These are phyloP conservation scores for Prunus padus DNA, from an alignment of 306 rosid species.

Conservation along the genomic window DNA sequence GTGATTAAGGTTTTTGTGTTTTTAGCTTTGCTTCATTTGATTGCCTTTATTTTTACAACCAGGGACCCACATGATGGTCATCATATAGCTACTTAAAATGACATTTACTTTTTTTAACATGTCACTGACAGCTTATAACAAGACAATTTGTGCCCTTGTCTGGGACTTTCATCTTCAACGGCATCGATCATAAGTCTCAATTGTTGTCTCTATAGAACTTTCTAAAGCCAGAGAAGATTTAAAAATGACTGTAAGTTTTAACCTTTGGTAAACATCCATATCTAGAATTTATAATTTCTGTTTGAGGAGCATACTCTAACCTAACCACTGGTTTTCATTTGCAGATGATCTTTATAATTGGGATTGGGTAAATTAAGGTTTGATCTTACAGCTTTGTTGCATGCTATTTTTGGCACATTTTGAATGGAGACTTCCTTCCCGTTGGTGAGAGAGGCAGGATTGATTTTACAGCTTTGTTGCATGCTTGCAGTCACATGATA, in stretches of 20 bases:
- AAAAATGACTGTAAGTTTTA: conserved; percentile 12
- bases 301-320: background rate
- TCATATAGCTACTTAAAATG: background rate
- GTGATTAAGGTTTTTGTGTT: conserved; percentile 71
- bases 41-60: background rate
- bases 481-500: background rate
- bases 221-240: conserved; percentile 5
- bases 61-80: background rate
- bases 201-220: conserved; percentile 53
- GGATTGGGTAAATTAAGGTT: background rate
- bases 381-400: background rate
- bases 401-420: conserved; percentile 8
- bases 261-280: background rate
- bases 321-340: conserved; percentile 9
- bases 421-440: conserved; percentile 6
- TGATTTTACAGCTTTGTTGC: too few species aligned
- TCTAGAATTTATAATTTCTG: conserved; percentile 6
- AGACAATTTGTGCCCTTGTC: conserved; percentile 91
- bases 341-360: conserved; percentile 27
- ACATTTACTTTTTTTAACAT: conserved; percentile 10
- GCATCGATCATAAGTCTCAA: conserved; percentile 94
- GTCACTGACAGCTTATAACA: conserved; percentile 70
- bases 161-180: conserved; percentile 86
- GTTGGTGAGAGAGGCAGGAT: background rate
- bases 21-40: conserved; percentile 5